Percentiles rank a stretch among this genome's conserved stretches.
Conservation (phyloP, 2,329 filamentous ascomycete species). For the Tolypocladium tundrense region DNA sequence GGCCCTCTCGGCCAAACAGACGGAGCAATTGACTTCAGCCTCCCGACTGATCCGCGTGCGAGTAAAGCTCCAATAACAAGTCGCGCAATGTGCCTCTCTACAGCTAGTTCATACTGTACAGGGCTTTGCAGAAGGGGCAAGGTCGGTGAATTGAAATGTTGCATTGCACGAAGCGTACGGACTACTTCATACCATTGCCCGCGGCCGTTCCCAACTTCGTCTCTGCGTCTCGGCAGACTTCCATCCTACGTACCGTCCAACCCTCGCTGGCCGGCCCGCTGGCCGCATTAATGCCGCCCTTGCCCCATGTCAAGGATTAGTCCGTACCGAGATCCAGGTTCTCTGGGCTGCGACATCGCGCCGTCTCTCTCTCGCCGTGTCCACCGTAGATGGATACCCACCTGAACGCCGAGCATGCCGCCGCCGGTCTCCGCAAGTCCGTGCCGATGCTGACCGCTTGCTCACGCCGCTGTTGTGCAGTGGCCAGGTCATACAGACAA, state of each 20-base stretch:
- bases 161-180: not conserved
- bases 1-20: no score
- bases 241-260: no score
- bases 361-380: not conserved
- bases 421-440: not conserved
- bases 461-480: not conserved
- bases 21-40: not conserved
- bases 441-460: not conserved
- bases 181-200: no score
- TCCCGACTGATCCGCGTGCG: no score
- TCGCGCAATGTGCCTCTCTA: not conserved
- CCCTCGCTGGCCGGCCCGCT: no score
- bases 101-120: no score
- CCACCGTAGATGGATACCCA: not conserved
- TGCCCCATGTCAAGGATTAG: not conserved
- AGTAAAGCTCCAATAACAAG: not conserved
- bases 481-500: not conserved
- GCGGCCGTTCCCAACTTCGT: no score
- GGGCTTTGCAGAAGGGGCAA: not conserved
- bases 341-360: not conserved
- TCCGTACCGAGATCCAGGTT: not conserved
- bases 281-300: not conserved
- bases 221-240: not conserved
- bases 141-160: not conserved
- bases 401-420: not conserved